Conservation (phyloP, 192 early-diverging fungal species). For the Backusella parvicylindrica region DNA sequence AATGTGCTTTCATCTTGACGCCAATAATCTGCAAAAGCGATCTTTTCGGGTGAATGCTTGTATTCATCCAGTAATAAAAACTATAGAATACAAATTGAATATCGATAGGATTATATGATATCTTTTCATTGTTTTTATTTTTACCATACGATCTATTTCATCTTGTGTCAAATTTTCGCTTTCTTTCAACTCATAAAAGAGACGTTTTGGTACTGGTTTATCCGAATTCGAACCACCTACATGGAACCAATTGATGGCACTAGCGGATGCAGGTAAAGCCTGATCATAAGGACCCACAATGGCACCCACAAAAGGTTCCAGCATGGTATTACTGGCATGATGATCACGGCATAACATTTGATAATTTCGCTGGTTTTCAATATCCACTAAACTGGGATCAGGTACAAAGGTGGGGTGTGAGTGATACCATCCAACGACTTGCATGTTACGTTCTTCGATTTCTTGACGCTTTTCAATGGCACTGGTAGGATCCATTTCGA, state of each 20-base stretch:
- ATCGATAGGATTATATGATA: too few relatives aligned
- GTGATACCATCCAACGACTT: slow-evolving; percentile 94
- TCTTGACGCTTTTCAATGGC: slow-evolving; percentile 71
- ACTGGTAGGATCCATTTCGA: slow-evolving; percentile 86
- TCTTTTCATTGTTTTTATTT: too few relatives aligned
- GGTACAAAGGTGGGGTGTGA: slow-evolving; percentile 88
- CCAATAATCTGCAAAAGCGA: slow-evolving; percentile 69
- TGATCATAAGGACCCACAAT: slow-evolving; percentile 90
- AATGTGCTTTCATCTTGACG: slow-evolving; percentile 69
- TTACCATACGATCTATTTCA: slow-evolving; percentile 52
- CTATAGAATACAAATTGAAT: slow-evolving; percentile 22
- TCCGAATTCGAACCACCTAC: slow-evolving; percentile 55
- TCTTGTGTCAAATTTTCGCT: slow-evolving; percentile 44
- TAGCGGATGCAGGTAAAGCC: slow-evolving; percentile 66
- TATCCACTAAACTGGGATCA: slow-evolving; percentile 84
- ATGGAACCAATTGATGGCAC: slow-evolving; percentile 88
- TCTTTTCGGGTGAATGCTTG: slow-evolving; percentile 50
- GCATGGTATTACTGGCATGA: slow-evolving; percentile 21
- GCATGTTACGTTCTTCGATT: slow-evolving; percentile 68
- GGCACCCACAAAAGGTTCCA: slow-evolving; percentile 86
- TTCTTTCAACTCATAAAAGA: slow-evolving; percentile 54
- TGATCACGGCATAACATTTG: slow-evolving; percentile 74
- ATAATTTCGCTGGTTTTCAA: slow-evolving; percentile 86
- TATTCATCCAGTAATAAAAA: slow-evolving; percentile 56
- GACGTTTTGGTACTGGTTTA: slow-evolving; percentile 61